Evolutionary conservation across 2,329 filamentous ascomycete species (phyloP), one percentile per base, ranked within the genome.

Genomic region (Penicillium sp.): DNA sequence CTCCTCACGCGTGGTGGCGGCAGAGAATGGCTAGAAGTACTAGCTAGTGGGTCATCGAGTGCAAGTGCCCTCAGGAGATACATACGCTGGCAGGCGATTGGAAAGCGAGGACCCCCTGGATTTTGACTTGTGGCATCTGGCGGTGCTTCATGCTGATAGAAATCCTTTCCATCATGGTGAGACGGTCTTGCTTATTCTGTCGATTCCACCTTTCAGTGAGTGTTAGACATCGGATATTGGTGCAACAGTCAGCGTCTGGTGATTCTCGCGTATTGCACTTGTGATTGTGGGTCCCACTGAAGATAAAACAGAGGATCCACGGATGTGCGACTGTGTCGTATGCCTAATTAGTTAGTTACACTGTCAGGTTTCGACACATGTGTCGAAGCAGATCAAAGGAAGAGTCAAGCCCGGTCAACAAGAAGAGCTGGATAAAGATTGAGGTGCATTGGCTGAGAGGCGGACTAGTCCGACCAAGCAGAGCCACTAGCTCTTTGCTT

Each of bases 11-110:
- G 19, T 19, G 35, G 14, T 30, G 13, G 54, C 53, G 52, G 54
- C 43, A 55, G 57, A 56, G 56, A 56, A 57, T 49, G 50, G 55
- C 57, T 64, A 65, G 50, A 59, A 56, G 39, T 54, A 64, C 57
- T 64, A 65, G 61, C 50, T 19, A 30, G 62, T 64, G 63, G 63
- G 58, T 55, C 58, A 36, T 37, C 34, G 37, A 39, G 42, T 38
- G 47, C 29, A 50, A 45, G 51, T 25, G 22, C 51, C 40, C 55
- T 56, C 48, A 51, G 54, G 55, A 56, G 55, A 52, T 54, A 50
- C n/a, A n/a, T n/a, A n/a, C 56, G 51, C 19, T 37, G 18, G 27
- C 12, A 37, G 28, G 14, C 25, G 11, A 38, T 31, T 30, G 25
- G 19, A 5, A 43, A 25, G 33, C 11, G 27, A 36, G 37, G 33